A percentile compares a stretch with the other conserved stretches of the same genome.
Conservation (phyloP, 2,329 filamentous ascomycete genomes). For the Aspergillus quadrilineatus region DNA sequence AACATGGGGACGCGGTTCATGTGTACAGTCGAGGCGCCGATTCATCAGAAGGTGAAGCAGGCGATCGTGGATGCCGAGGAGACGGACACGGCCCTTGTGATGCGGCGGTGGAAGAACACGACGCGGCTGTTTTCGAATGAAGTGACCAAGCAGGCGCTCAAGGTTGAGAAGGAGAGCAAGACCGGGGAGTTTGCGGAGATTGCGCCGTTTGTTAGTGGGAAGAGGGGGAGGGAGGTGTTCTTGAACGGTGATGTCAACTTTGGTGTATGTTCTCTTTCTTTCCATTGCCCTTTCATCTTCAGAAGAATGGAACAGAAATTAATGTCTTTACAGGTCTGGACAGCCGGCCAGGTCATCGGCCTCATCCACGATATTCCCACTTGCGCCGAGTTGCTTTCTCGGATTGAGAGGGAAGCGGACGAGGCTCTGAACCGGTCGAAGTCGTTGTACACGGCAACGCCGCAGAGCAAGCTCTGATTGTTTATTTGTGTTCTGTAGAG, state of each 20-base stretch:
- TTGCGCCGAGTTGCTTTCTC: conserved; percentile 65
- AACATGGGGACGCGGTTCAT: conserved; percentile 99
- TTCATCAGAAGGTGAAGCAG: conserved; percentile 92
- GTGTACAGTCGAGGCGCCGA: conserved; percentile 89
- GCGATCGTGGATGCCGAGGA: conserved; percentile 85
- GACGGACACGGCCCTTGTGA: conserved; percentile 83
- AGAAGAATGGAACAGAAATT: conserved; percentile 13
- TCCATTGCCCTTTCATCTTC: background rate
- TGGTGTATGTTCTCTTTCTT: conserved; percentile 64
- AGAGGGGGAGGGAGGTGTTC: conserved; percentile 89
- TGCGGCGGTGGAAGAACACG: conserved; percentile 92
- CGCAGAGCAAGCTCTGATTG: conserved; percentile 57
- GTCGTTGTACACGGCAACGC: conserved; percentile 49
- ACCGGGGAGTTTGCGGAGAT: conserved; percentile 89
- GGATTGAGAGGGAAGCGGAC: conserved; percentile 76
- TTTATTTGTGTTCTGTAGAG: conserved; percentile 8
- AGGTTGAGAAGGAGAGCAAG: conserved; percentile 77
- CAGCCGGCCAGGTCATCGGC: conserved; percentile 91
- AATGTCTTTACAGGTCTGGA: conserved; percentile 72
- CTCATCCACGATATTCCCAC: conserved; percentile 81
- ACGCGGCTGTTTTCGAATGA: conserved; percentile 86
- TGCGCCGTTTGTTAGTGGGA: conserved; percentile 81
- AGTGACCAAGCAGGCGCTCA: conserved; percentile 74
- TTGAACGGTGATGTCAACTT: conserved; percentile 85
- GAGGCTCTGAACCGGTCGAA: conserved; percentile 62